phyloP scores from a whole-genome alignment of 352 stramenopile genomes.

The Pythium dissotocum region DNA sequence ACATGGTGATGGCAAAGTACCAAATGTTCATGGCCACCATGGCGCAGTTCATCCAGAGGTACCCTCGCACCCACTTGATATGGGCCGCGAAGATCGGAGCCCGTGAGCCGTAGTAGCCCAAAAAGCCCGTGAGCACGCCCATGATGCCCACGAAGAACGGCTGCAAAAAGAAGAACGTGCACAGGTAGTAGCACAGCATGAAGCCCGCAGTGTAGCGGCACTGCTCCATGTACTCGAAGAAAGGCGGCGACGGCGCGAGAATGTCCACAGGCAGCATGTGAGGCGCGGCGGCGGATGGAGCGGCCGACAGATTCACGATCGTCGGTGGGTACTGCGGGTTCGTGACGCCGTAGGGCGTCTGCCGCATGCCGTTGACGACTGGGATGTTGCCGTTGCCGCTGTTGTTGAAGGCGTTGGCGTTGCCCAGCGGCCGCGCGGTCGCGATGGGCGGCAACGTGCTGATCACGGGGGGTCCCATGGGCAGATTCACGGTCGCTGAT shows the following conservation, averaged over 20 bases:
- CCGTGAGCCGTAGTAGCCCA: constrained; percentile 62
- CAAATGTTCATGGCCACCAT: constrained; percentile 72
- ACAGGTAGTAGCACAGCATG: constrained; percentile 71
- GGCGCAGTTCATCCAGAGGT: constrained; percentile 70
- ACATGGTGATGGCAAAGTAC: constrained; percentile 49
- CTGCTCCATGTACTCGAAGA: constrained; percentile 62
- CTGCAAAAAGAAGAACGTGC: constrained; percentile 73
- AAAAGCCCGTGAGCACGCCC: constrained; percentile 61
- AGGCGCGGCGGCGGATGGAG: constrained; percentile 16
- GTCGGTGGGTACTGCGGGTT: constrained; percentile 20
- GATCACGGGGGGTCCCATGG: constrained; percentile 15
- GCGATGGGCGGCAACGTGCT: constrained; percentile 28
- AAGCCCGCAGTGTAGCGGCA: constrained; percentile 58
- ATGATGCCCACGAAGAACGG: constrained; percentile 63
- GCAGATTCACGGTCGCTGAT: constrained; percentile 15
- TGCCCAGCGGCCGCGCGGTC: constrained; percentile 15
- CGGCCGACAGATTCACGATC: constrained; percentile 21
- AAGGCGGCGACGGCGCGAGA: constrained; percentile 20
- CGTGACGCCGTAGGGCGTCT: constrained; percentile 8
- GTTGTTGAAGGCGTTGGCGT: neutral
- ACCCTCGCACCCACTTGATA: constrained; percentile 71
- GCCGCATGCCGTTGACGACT: constrained; percentile 27
- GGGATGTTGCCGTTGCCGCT: constrained; percentile 22
- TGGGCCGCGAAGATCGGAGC: constrained; percentile 57
- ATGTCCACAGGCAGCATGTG: constrained; percentile 15